These are phyloP conservation scores for Fusarium albidum DNA, from an alignment of 2,329 filamentous ascomycete genomes.

Conservation along the genomic window DNA sequence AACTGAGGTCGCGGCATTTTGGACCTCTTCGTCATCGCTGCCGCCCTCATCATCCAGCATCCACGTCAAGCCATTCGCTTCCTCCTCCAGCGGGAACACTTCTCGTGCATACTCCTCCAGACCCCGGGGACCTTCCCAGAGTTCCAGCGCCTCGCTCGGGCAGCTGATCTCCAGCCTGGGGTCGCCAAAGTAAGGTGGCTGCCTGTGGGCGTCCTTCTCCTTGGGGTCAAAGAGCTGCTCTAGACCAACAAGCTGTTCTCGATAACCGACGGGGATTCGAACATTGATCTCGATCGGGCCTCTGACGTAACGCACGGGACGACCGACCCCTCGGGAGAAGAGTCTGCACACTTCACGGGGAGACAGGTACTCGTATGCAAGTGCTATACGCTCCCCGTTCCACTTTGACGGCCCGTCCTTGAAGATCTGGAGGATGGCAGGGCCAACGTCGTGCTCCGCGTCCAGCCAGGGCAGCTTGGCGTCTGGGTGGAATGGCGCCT, in stretches of 20 bases:
- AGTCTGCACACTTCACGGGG: slow-evolving; percentile 82
- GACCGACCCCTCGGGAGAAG: slow-evolving; percentile 80
- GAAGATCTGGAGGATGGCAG: slow-evolving; percentile 90
- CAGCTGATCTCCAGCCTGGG: slow-evolving; percentile 66
- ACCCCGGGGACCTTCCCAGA: slow-evolving; percentile 92
- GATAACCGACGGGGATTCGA: slow-evolving; percentile 86
- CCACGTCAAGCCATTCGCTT: slow-evolving; percentile 93
- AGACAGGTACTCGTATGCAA: slow-evolving; percentile 89
- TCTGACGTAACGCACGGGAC: slow-evolving; percentile 80
- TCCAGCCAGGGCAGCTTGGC: slow-evolving; percentile 94
- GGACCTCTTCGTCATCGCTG: slow-evolving; percentile 47
- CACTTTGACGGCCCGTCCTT: slow-evolving; percentile 91
- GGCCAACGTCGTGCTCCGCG: slow-evolving; percentile 94
- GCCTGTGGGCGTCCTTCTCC: slow-evolving; percentile 60
- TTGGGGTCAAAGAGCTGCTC: slow-evolving; percentile 66
- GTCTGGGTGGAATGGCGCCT: slow-evolving; percentile 91
- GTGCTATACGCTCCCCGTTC: slow-evolving; percentile 79
- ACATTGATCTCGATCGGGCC: slow-evolving; percentile 85
- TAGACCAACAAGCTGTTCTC: slow-evolving; percentile 80
- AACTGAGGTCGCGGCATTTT: slow-evolving; percentile 46
- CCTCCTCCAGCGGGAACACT: slow-evolving; percentile 93
- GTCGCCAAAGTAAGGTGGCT: slow-evolving; percentile 71
- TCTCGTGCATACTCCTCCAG: slow-evolving; percentile 95
- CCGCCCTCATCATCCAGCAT: slow-evolving; percentile 70
- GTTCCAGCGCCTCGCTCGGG: slow-evolving; percentile 76